These are phyloP conservation scores for Serendipita sp. DNA, from an alignment of 768 basidiomycete genomes.

Conservation along the genomic window DNA sequence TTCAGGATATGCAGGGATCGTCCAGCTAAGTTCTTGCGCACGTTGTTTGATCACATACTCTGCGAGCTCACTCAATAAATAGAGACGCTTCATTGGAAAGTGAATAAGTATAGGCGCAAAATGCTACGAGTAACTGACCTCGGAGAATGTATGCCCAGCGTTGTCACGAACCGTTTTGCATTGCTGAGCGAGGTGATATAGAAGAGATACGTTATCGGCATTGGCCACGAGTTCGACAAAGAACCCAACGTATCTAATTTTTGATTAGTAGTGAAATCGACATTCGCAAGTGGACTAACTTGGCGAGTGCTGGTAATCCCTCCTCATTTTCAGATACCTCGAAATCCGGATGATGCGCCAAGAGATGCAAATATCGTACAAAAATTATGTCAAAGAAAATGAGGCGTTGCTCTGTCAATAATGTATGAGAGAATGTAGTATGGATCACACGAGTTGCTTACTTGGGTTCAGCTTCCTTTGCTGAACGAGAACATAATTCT, in stretches of 20 bases:
- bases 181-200: slow-evolving; percentile 68
- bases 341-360: slow-evolving; percentile 94
- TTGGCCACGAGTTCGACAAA: slow-evolving; percentile 65
- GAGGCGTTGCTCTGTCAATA: slow-evolving; percentile 31
- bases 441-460: slow-evolving; percentile 13
- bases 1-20: slow-evolving; percentile 60
- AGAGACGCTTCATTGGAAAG: slow-evolving; percentile 48
- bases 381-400: slow-evolving; percentile 69
- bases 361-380: slow-evolving; percentile 66
- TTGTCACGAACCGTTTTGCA: slow-evolving; percentile 78
- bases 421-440: slow-evolving; percentile 4
- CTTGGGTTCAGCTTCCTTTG: slow-evolving; percentile 31
- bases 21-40: slow-evolving; percentile 53
- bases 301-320: slow-evolving; percentile 51
- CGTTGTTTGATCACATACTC: slow-evolving; percentile 67
- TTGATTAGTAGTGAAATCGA: not conserved
- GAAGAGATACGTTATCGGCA: slow-evolving; percentile 66
- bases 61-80: slow-evolving; percentile 72
- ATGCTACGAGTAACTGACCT: slow-evolving; percentile 28
- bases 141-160: slow-evolving; percentile 46
- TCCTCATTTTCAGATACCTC: slow-evolving; percentile 40
- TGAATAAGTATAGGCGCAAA: not conserved
- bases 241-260: slow-evolving; percentile 65
- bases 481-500: slow-evolving; percentile 36
- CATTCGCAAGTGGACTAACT: slow-evolving; percentile 30